phyloP scores from a whole-genome alignment of 202 grass and related monocot genomes.

The Saccharum hybrid region DNA sequence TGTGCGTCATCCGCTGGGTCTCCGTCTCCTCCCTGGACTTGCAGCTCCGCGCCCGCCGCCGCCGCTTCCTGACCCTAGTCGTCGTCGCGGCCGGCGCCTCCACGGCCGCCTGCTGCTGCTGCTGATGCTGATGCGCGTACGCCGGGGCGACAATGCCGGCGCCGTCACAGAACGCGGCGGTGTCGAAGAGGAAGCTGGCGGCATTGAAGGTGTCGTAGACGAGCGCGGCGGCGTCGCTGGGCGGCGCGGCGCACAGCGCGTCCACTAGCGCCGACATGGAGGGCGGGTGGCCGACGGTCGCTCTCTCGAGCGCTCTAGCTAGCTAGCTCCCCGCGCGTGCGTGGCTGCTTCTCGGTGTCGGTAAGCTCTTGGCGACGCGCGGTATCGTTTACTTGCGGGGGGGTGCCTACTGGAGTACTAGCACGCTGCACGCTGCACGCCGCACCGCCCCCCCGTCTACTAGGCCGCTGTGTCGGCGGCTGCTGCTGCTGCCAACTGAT shows the following conservation, averaged over 20 bases:
- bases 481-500: neutral
- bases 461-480: neutral
- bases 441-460: neutral
- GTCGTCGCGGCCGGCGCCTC: neutral
- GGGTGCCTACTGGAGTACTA: too few species aligned
- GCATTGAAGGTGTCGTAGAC: slow-evolving; percentile 61
- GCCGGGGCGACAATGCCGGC: slow-evolving; percentile 9
- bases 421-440: neutral
- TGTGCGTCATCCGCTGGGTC: slow-evolving; percentile 73
- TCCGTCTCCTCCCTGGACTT: slow-evolving; percentile 64
- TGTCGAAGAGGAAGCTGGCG: slow-evolving; percentile 49
- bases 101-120: neutral
- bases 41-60: slow-evolving; percentile 54
- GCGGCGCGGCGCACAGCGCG: slow-evolving; percentile 47
- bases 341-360: slow-evolving; percentile 47
- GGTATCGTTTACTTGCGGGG: slow-evolving; percentile 5
- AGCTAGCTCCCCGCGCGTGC: neutral
- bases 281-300: neutral
- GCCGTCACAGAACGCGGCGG: slow-evolving; percentile 33
- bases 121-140: neutral
- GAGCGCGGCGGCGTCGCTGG: slow-evolving; percentile 32
- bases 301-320: neutral
- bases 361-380: slow-evolving; percentile 42
- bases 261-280: slow-evolving; percentile 70
- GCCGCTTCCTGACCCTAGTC: slow-evolving; percentile 57